Conservation (phyloP, 2,329 filamentous ascomycete genomes). For the Ophiocordyceps camponoti-leonardi region DNA sequence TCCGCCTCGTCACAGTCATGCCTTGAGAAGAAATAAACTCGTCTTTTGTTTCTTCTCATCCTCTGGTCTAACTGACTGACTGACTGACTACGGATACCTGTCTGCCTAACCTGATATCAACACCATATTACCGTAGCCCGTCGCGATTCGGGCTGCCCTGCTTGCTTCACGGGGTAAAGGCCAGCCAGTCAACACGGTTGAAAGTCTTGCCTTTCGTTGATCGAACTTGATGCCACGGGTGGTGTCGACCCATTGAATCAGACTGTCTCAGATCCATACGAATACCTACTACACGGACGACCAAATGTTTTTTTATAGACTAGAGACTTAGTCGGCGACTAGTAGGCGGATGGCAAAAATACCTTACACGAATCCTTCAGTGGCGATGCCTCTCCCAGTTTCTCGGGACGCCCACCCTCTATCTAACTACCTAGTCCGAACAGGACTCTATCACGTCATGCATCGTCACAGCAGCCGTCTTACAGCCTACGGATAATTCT, state of each 20-base stretch:
- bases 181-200: neutral
- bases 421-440: no score
- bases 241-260: slow-evolving; percentile 1
- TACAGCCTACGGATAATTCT: neutral
- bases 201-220: neutral
- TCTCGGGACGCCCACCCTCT: neutral
- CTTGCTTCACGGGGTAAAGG: no score
- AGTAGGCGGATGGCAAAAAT: neutral
- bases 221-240: slow-evolving; percentile 1
- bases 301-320: neutral
- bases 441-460: neutral
- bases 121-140: neutral
- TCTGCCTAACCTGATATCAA: neutral
- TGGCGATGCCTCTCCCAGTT: neutral
- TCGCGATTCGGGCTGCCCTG: neutral
- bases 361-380: neutral
- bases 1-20: neutral
- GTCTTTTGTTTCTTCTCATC: neutral
- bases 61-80: no score
- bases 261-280: slow-evolving; percentile 6
- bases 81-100: no score
- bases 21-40: neutral
- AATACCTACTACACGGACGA: no score
- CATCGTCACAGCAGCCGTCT: neutral
- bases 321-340: neutral